Percentiles rank a stretch among this genome's conserved stretches.
phyloP scores from a whole-genome alignment of 805 yeast species.

The Candida suzukii region DNA sequence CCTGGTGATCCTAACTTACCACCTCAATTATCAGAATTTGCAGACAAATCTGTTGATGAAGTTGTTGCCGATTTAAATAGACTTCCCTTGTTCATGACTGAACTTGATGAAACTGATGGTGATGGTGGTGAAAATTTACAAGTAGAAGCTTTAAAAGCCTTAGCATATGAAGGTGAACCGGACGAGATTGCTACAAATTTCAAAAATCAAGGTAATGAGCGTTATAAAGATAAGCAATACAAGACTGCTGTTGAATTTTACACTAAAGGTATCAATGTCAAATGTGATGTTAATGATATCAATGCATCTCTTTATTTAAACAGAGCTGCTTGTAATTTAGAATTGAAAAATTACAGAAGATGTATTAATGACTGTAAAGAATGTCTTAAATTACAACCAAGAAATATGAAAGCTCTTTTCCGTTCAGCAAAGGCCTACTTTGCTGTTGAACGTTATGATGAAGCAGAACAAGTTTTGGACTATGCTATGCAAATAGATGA shows the following conservation, averaged over 20 bases:
- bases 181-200: slow-evolving; percentile 85
- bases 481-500: slow-evolving; percentile 62
- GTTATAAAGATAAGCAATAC: slow-evolving; percentile 64
- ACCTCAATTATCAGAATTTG: slow-evolving; percentile 66
- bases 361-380: slow-evolving; percentile 82
- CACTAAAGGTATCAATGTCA: slow-evolving; percentile 69
- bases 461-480: slow-evolving; percentile 57
- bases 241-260: slow-evolving; percentile 73
- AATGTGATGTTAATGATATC: slow-evolving; percentile 48
- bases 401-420: slow-evolving; percentile 76
- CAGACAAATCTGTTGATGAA: slow-evolving; percentile 65
- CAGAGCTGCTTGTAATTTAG: slow-evolving; percentile 89
- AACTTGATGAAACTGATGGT: slow-evolving; percentile 69
- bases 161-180: slow-evolving; percentile 95
- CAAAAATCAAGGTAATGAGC: slow-evolving; percentile 89
- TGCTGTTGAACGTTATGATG: slow-evolving; percentile 60
- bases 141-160: slow-evolving; percentile 82
- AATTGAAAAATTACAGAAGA: slow-evolving; percentile 73
- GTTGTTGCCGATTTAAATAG: slow-evolving; percentile 71
- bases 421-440: slow-evolving; percentile 80
- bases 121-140: slow-evolving; percentile 67
- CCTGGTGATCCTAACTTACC: slow-evolving; percentile 70
- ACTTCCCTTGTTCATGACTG: slow-evolving; percentile 91
- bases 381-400: slow-evolving; percentile 58
- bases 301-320: slow-evolving; percentile 64